These are phyloP conservation scores for Phytophthora brassicae DNA, from an alignment of 352 stramenopile genomes.

Conservation along the genomic window DNA sequence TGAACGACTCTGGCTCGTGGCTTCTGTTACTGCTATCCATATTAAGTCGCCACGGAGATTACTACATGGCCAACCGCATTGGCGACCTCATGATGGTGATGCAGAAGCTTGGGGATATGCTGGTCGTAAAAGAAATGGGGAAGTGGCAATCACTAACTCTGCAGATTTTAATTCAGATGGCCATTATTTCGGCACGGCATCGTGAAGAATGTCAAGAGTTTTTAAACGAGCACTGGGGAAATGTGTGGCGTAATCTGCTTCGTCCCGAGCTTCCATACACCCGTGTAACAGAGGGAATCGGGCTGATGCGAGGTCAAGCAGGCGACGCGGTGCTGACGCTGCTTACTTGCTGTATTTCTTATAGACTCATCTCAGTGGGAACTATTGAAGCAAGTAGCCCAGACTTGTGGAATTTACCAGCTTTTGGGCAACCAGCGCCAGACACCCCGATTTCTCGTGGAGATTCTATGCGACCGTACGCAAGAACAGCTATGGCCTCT, in stretches of 20 bases:
- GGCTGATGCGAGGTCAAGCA: constrained; percentile 40
- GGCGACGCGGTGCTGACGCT: constrained; percentile 56
- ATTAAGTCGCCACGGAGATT: constrained; percentile 50
- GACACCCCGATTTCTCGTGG: constrained; percentile 26
- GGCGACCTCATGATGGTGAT: constrained; percentile 63
- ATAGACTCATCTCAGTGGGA: constrained; percentile 38
- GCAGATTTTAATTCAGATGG: constrained; percentile 51
- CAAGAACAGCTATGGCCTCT: constrained; percentile 38
- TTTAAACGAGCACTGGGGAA: constrained; percentile 49
- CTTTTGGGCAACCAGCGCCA: constrained; percentile 35
- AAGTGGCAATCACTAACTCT: constrained; percentile 54
- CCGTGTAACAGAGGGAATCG: constrained; percentile 46
- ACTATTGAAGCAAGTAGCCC: constrained; percentile 34
- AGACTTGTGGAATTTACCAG: constrained; percentile 48
- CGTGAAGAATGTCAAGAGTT: constrained; percentile 33
- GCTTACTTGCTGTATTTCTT: constrained; percentile 49
- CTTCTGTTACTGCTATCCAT: constrained; percentile 50
- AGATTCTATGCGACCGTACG: constrained; percentile 30
- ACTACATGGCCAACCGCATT: constrained; percentile 56
- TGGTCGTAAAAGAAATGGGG: constrained; percentile 51
- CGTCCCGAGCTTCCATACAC: constrained; percentile 56
- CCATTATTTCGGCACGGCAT: constrained; percentile 38
- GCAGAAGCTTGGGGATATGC: constrained; percentile 40
- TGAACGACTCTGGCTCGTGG: constrained; percentile 41
- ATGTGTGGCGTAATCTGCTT: constrained; percentile 50